These are phyloP conservation scores for Tuber melanosporum DNA, from an alignment of 495 filamentous ascomycete species.

Conservation along the genomic window DNA sequence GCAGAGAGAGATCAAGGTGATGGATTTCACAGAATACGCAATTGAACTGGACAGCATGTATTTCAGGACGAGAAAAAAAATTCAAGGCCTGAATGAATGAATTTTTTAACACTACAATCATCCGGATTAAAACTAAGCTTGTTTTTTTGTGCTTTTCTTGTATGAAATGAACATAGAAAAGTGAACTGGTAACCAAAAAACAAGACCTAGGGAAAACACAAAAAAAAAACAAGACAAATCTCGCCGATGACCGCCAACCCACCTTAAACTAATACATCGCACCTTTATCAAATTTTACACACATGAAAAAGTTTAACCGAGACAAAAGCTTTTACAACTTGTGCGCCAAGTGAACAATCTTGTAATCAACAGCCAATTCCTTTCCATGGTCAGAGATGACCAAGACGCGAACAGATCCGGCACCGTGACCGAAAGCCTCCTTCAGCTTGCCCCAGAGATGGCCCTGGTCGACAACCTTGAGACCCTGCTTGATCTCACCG, in stretches of 20 bases:
- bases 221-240: background rate
- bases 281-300: slow-evolving; percentile 33
- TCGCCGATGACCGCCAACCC: background rate
- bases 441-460: slow-evolving; percentile 73
- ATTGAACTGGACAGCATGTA: background rate
- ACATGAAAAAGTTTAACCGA: slow-evolving; percentile 30
- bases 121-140: slow-evolving; percentile 4
- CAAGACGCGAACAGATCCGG: slow-evolving; percentile 86
- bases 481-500: slow-evolving; percentile 95
- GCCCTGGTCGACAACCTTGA: slow-evolving; percentile 90
- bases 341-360: slow-evolving; percentile 69
- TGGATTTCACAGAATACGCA: background rate
- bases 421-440: slow-evolving; percentile 81
- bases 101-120: slow-evolving; percentile 5
- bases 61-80: background rate
- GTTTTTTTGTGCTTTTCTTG: slow-evolving; percentile 4
- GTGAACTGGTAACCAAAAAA: background rate
- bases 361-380: slow-evolving; percentile 97
- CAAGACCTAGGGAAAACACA: background rate
- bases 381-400: slow-evolving; percentile 91
- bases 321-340: slow-evolving; percentile 40
- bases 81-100: background rate
- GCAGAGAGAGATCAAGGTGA: background rate
- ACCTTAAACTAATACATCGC: background rate
- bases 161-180: background rate